Evolutionary conservation across 176 grass and related monocot species (phyloP).

Genomic region (Oryza nivara): DNA sequence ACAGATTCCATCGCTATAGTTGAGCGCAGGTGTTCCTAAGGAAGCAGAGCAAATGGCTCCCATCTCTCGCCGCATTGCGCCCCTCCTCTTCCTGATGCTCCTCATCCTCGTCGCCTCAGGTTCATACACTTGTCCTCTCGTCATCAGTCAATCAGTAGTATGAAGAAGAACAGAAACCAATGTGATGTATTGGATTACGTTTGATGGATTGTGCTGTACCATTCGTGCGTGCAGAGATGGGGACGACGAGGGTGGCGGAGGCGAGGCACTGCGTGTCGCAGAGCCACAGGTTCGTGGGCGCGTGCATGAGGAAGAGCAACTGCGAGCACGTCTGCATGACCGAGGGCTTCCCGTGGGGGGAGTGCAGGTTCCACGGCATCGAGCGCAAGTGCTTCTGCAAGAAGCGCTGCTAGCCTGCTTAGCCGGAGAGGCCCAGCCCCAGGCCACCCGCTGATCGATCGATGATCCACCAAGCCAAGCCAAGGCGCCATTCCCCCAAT

Average conservation of each 20-base stretch:
- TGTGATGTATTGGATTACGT: too few species aligned
- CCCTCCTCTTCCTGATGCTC: slow-evolving; percentile 47
- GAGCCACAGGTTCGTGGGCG: slow-evolving; percentile 61
- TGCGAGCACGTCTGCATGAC: slow-evolving; percentile 53
- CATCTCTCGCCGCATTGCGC: slow-evolving; percentile 39
- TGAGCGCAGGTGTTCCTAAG: neutral
- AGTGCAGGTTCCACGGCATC: slow-evolving; percentile 40
- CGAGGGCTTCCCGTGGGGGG: slow-evolving; percentile 64
- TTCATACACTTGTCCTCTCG: neutral
- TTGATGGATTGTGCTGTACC: neutral
- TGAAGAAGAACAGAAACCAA: too few species aligned
- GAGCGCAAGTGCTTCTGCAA: slow-evolving; percentile 68
- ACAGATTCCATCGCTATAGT: neutral
- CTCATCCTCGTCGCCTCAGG: slow-evolving; percentile 51
- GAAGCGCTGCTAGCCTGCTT: slow-evolving; percentile 48
- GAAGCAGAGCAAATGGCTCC: slow-evolving; percentile 18
- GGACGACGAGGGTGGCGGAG: slow-evolving; percentile 49
- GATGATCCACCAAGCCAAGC: neutral
- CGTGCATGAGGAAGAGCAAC: slow-evolving; percentile 49
- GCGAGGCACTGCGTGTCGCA: slow-evolving; percentile 67
- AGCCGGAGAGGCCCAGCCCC: too few species aligned
- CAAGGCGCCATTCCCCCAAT: neutral
- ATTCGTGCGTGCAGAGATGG: slow-evolving; percentile 41
- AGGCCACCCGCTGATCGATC: too few species aligned
- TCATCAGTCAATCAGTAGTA: neutral